phyloP scores from a whole-genome alignment of 306 rosid genomes.

The Vigna trinervia region DNA sequence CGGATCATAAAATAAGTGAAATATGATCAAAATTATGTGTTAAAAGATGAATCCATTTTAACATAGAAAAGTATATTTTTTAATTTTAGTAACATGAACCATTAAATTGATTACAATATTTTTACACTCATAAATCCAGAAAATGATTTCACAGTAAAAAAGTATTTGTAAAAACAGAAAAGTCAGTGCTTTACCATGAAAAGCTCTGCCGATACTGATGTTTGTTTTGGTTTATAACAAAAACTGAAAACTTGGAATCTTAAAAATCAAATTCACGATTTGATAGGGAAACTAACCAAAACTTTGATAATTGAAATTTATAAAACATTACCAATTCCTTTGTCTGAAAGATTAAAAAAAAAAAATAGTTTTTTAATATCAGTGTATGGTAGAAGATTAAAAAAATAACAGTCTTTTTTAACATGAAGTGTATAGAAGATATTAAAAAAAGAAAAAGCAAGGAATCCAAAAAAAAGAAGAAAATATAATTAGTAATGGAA shows the following conservation, averaged over 20 bases:
- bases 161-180: background rate
- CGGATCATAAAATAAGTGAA: too few species aligned
- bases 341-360: background rate
- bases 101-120: background rate
- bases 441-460: background rate
- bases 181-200: background rate
- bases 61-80: background rate
- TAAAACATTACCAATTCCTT: background rate
- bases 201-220: background rate
- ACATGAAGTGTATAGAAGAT: background rate
- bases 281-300: background rate
- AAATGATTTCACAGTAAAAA: background rate
- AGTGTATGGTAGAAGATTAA: background rate
- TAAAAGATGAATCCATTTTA: background rate
- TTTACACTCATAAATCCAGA: too few species aligned
- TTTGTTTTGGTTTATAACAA: too few species aligned
- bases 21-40: too few species aligned
- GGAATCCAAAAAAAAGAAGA: background rate
- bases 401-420: background rate
- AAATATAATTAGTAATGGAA: background rate
- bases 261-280: background rate
- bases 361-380: background rate
- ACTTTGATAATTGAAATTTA: background rate
- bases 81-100: background rate
- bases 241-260: background rate